Evolutionary conservation across 202 grass and related monocot species (phyloP), one percentile per base, ranked within the genome.

Genomic region (Bolboschoenoplectus hybrid): DNA sequence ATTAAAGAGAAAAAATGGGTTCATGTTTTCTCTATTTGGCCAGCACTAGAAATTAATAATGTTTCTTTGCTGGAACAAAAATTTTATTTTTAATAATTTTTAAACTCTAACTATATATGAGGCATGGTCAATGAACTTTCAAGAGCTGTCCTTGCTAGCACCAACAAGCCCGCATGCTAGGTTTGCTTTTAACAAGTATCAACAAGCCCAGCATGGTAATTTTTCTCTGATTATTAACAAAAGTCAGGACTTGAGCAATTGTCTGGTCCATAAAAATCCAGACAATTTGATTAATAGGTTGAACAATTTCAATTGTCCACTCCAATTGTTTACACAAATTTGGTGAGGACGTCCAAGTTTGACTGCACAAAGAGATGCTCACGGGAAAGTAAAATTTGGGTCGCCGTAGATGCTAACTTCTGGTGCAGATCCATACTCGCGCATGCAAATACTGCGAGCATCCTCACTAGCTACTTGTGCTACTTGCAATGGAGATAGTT

Each of bases 401-500:
- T 97, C 93, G 12, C 95, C 95, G 74, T 95, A 97, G 40, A 97
- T 97, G 87, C 88, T 85, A 74, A 97, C 92, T 69, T 95, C 93
- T 61, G 95, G 95, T 74, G 95, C 92, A 82, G 88, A 92, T 85
- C 95, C 95, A 46, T 97, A 97, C 83, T 95, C 91, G 26, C 91
- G 86, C 81, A 92, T 88, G 90, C 95, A 97, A 79, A 95, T 89
- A 74, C 91, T 56, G 72, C 91, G 95, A 38, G 93, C 95, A 93
- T 97, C 95, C 85, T 97, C 93, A 49, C 95, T 88, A 46, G 95
- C 95, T 89, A 81, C 60, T 90, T 67, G 89, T 66, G 95, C 95
- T 57, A 97, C 56, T 67, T 89, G 89, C 81, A 92, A 75, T 7
- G 95, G 95, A 20, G 95, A 97, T 84, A 97, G 85, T 89, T 83